Conservation (phyloP, 2,329 filamentous ascomycete species). For the Colletotrichum aenigma region DNA sequence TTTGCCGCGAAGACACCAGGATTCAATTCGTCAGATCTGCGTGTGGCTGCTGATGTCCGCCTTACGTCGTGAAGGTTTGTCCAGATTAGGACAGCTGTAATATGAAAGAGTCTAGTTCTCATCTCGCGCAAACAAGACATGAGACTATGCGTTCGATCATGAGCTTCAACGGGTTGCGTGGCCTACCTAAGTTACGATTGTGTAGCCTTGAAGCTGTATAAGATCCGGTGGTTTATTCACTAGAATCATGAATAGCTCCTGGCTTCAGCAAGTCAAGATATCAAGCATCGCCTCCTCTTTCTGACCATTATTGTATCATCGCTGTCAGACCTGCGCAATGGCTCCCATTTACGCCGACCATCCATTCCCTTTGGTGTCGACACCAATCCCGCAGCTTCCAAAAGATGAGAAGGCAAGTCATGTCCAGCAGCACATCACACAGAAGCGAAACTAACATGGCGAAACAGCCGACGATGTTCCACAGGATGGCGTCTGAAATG, state of each 20-base stretch:
- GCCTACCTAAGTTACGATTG: neutral
- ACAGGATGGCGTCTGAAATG: slow-evolving; percentile 27
- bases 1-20: neutral
- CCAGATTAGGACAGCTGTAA: neutral
- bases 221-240: neutral
- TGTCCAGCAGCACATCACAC: too few relatives aligned
- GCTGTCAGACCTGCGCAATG: neutral
- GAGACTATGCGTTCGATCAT: neutral
- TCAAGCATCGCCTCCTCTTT: neutral
- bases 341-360: slow-evolving; percentile 10
- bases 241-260: neutral
- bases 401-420: neutral
- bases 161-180: neutral
- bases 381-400: neutral
- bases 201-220: neutral
- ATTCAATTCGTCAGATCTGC: neutral
- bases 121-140: neutral
- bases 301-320: neutral
- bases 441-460: neutral
- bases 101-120: neutral
- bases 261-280: neutral
- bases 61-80: neutral
- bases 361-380: neutral
- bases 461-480: neutral
- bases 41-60: neutral